These are phyloP conservation scores for Adansonia grandidieri DNA, from an alignment of 441 rosid species.

Conservation along the genomic window DNA sequence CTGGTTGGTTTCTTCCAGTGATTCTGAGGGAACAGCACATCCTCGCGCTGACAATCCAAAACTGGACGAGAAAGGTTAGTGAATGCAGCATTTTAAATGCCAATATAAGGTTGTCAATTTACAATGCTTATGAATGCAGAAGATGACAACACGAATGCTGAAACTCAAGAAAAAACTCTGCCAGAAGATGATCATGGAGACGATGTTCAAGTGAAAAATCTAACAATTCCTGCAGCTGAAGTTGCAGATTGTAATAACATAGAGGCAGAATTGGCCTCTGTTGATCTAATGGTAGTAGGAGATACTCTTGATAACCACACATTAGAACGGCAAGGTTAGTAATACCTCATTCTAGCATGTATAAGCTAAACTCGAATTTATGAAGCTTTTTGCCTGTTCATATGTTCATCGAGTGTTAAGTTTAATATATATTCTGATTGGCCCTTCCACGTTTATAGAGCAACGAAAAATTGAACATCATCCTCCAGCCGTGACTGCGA, in stretches of 20 bases:
- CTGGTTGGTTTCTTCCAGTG: neutral
- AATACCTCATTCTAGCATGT: constrained; percentile 14
- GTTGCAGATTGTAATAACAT: neutral
- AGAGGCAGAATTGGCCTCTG: neutral
- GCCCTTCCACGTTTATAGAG: constrained; percentile 27
- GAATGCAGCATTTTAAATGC: neutral
- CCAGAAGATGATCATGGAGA: constrained; percentile 17
- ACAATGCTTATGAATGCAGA: neutral
- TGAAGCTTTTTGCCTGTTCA: neutral
- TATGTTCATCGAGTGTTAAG: neutral
- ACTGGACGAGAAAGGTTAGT: constrained; percentile 25
- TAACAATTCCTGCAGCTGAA: constrained; percentile 6
- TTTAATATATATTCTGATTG: neutral
- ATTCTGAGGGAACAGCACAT: neutral
- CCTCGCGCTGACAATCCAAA: neutral
- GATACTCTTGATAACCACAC: constrained; percentile 1
- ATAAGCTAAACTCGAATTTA: neutral
- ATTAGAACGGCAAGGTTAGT: constrained; percentile 23
- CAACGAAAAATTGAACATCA: constrained; percentile 32
- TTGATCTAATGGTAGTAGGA: neutral
- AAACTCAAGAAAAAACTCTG: constrained; percentile 18
- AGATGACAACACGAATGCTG: neutral
- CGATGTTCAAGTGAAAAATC: neutral
- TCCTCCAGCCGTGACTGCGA: constrained; percentile 30
- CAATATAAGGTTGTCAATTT: constrained; percentile 17